Evolutionary conservation across 345 rosid genomes (phyloP).

Genomic region (Iberis pinnata): DNA sequence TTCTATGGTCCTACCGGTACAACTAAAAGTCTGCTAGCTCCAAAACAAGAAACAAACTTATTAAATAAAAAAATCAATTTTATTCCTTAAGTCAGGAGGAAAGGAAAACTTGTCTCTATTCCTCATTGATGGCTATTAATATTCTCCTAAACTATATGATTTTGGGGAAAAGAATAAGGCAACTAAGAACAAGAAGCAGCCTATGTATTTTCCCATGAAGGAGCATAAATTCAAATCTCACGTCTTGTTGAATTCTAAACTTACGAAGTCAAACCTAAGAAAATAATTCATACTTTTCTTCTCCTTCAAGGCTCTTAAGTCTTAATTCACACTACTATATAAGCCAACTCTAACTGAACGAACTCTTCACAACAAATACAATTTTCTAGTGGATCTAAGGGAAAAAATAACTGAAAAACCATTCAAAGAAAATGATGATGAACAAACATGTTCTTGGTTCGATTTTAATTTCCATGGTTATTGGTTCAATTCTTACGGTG

Average conservation of each 20-base stretch:
- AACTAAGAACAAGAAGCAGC: conserved; percentile 26
- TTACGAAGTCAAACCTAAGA: conserved; percentile 2
- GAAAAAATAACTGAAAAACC: neutral
- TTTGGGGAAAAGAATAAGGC: neutral
- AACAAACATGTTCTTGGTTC: conserved; percentile 19
- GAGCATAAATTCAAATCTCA: neutral
- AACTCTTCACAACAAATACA: conserved; percentile 16
- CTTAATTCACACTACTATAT: conserved; percentile 20
- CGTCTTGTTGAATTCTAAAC: conserved; percentile 25
- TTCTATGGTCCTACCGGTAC: too few relatives aligned
- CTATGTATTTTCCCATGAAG: conserved; percentile 22
- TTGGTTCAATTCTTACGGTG: conserved; percentile 17
- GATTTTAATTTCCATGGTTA: conserved; percentile 21
- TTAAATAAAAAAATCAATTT: too few relatives aligned
- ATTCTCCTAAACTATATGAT: neutral
- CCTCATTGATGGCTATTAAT: conserved; percentile 24
- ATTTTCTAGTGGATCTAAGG: neutral
- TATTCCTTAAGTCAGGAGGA: neutral
- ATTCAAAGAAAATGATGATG: conserved; percentile 30
- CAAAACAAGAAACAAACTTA: too few relatives aligned
- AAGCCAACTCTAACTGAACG: conserved; percentile 19
- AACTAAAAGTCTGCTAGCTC: too few relatives aligned
- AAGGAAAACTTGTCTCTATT: conserved; percentile 1
- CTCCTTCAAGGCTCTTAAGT: conserved; percentile 16
- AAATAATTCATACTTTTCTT: conserved; percentile 18